A percentile compares a stretch with the other conserved stretches of the same genome.
These are phyloP conservation scores for Emericellopsis terricola DNA, from an alignment of 495 filamentous ascomycete species.

Conservation along the genomic window DNA sequence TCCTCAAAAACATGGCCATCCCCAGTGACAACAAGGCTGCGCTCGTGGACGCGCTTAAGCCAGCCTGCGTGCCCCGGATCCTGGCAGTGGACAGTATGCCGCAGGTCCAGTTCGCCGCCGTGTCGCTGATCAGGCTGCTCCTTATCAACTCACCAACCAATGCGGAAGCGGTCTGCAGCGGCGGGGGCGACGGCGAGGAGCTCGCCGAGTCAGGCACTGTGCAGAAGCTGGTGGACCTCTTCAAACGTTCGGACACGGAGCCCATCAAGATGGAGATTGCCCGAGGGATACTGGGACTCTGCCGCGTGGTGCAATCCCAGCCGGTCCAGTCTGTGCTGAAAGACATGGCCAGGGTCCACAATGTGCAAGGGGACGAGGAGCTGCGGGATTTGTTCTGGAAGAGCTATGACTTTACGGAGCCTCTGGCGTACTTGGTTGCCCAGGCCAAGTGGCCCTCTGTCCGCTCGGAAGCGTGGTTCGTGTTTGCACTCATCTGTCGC, in stretches of 20 bases:
- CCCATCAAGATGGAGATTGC: slow-evolving; percentile 61
- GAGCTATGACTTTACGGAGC: slow-evolving; percentile 31
- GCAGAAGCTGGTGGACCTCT: slow-evolving; percentile 40
- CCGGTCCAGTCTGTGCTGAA: neutral
- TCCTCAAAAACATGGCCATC: slow-evolving; percentile 66
- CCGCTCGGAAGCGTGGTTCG: slow-evolving; percentile 56
- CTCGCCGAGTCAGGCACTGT: slow-evolving; percentile 31
- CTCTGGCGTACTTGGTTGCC: slow-evolving; percentile 41
- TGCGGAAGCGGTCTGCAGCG: slow-evolving; percentile 28
- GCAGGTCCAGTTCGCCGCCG: slow-evolving; percentile 51
- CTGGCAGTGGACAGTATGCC: slow-evolving; percentile 43
- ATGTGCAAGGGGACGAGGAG: neutral
- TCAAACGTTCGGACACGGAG: slow-evolving; percentile 36
- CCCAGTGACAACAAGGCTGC: slow-evolving; percentile 39
- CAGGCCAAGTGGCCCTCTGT: slow-evolving; percentile 55
- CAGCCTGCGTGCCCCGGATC: slow-evolving; percentile 35
- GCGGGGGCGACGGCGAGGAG: slow-evolving; percentile 17
- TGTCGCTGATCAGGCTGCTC: slow-evolving; percentile 48
- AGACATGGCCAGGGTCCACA: neutral
- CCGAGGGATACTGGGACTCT: slow-evolving; percentile 43
- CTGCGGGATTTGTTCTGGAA: slow-evolving; percentile 32
- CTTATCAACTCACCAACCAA: slow-evolving; percentile 39
- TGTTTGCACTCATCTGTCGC: slow-evolving; percentile 50
- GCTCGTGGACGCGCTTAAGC: slow-evolving; percentile 31
- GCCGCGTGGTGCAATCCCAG: slow-evolving; percentile 33